Base-by-base conservation (phyloP, 306 rosid genomes). In the Cucumis hystrix region DNA sequence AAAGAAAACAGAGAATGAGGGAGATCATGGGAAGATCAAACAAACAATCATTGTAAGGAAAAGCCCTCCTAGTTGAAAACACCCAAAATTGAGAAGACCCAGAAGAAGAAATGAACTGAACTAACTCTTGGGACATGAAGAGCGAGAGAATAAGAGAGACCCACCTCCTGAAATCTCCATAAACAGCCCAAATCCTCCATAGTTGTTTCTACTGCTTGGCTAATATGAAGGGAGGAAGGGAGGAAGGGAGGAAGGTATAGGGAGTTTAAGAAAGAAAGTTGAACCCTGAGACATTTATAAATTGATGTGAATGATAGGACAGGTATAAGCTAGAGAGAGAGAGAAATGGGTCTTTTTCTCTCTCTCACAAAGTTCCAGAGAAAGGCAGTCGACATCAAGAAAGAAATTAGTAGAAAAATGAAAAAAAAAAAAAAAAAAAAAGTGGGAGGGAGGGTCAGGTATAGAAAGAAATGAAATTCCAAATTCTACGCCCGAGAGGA, bases 91-190 rank as follows among this genome's bases (percentile, higher is more conserved):
- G 16, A 15, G 60, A 49, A 71, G 43, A 71, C 41, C 76, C 76
- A 49, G 43, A 71, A 61, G 63, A 78, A 77, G 37, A 40, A 79
- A 86, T 35, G 70, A 47, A 64, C n/a, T 23, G 74, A 64, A 3
- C 40, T 74, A 47, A 78, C 75, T 59, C 60, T 49, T 9, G 78
- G 60, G 62, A 20, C 2, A 59, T 67, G 80, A 55, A 51, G 3
- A 16, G 47, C 23, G 33, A 61, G 2, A 74, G 78, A 76, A 10
- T 25, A 45, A 75, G 61, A 61, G 74, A 63, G 74, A 84, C 91
- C 78, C 79, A 93, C 98, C 96, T 91, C 90, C 2, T 74, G 86
- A 62, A 54, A 81, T 66, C 65, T 80, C 91, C 91, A 87, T 5
- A 80, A 37, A 23, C 85, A 83, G 78, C 79, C 81, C 65, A 88